Evolutionary conservation across 768 basidiomycete genomes (phyloP).

Genomic region (Hemileccinum rubropunctum): DNA sequence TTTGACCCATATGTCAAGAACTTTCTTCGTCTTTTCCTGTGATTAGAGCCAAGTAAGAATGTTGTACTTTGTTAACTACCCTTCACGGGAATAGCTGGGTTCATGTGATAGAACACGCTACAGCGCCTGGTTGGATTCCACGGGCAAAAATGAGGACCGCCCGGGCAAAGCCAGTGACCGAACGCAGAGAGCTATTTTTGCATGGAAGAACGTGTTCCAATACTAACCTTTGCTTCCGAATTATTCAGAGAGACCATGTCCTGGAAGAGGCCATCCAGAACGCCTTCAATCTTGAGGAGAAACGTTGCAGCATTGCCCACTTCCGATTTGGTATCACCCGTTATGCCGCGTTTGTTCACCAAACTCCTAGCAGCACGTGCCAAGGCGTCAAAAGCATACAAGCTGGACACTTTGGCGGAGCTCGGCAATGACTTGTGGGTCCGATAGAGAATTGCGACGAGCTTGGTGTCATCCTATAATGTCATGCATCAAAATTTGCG

Average conservation of each 20-base stretch:
- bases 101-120: slow-evolving; percentile 32
- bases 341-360: slow-evolving; percentile 60
- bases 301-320: slow-evolving; percentile 80
- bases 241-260: slow-evolving; percentile 71
- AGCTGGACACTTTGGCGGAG: slow-evolving; percentile 73
- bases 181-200: not conserved
- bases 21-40: slow-evolving; percentile 96
- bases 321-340: slow-evolving; percentile 51
- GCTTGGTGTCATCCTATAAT: slow-evolving; percentile 73
- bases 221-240: slow-evolving; percentile 85
- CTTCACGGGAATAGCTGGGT: slow-evolving; percentile 14
- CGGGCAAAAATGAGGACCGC: not conserved
- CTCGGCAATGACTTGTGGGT: slow-evolving; percentile 78
- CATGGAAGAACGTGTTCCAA: slow-evolving; percentile 3
- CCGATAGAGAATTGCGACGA: slow-evolving; percentile 86
- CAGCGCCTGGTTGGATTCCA: slow-evolving; percentile 8
- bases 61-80: slow-evolving; percentile 41
- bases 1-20: slow-evolving; percentile 97
- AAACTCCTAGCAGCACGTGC: slow-evolving; percentile 76
- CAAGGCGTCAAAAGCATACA: slow-evolving; percentile 94
- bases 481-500: not conserved
- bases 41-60: slow-evolving; percentile 35
- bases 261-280: slow-evolving; percentile 84
- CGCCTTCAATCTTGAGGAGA: slow-evolving; percentile 83
- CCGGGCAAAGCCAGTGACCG: slow-evolving; percentile 9